Conservation (phyloP, 768 basidiomycete species). For the Lactarius indigo region DNA sequence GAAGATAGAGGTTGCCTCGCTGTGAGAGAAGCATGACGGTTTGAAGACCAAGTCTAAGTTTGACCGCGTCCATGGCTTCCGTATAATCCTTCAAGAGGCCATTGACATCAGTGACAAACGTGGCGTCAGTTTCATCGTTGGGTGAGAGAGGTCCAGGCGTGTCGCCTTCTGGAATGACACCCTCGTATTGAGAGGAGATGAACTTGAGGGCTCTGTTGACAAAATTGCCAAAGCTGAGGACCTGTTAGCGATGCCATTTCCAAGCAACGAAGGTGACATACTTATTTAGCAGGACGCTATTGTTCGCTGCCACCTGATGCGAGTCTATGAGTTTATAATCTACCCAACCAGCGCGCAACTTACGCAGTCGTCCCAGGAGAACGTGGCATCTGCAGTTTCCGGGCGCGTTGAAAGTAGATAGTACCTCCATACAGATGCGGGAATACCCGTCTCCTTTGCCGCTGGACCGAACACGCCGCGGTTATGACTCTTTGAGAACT, state of each 20-base stretch:
- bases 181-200: conserved; percentile 76
- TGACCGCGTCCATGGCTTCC: conserved; percentile 87
- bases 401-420: conserved; percentile 91
- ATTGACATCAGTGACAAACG: conserved; percentile 82
- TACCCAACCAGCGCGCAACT: conserved; percentile 30
- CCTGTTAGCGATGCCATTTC: background rate
- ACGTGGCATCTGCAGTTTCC: conserved; percentile 92
- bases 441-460: conserved; percentile 90
- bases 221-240: conserved; percentile 87
- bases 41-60: conserved; percentile 83
- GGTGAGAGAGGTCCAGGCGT: conserved; percentile 64
- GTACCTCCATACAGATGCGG: conserved; percentile 94
- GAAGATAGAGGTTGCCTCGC: conserved; percentile 91
- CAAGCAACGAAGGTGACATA: conserved; percentile 28
- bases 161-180: conserved; percentile 80
- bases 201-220: conserved; percentile 95
- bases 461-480: conserved; percentile 96
- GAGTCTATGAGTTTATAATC: background rate
- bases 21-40: conserved; percentile 87
- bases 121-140: conserved; percentile 60
- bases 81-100: conserved; percentile 72
- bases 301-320: conserved; percentile 80
- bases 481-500: conserved; percentile 97
- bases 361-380: conserved; percentile 95
- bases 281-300: conserved; percentile 93